A percentile compares a stretch with the other conserved stretches of the same genome.
Conservation (phyloP, 495 filamentous ascomycete genomes). For the Penicillium paxilli region DNA sequence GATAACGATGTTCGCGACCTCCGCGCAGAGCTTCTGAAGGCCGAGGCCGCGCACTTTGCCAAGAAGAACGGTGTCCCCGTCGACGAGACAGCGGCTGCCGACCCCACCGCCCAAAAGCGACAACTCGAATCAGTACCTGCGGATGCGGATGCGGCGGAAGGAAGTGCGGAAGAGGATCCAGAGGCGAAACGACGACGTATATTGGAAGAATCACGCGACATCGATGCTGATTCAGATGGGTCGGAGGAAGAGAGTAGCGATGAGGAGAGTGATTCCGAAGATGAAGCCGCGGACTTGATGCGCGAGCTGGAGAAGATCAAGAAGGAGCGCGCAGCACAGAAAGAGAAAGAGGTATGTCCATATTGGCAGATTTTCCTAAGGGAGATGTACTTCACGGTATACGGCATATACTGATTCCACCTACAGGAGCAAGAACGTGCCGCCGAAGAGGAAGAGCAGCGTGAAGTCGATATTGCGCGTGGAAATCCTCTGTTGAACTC, state of each 20-base stretch:
- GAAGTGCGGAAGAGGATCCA: constrained; percentile 63
- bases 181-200: constrained; percentile 85
- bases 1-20: constrained; percentile 77
- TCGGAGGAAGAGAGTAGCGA: constrained; percentile 70
- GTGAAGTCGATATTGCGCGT: constrained; percentile 84
- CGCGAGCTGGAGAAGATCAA: constrained; percentile 95
- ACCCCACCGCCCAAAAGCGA: constrained; percentile 58
- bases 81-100: constrained; percentile 36
- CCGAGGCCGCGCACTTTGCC: constrained; percentile 84
- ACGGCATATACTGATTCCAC: neutral
- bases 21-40: constrained; percentile 83
- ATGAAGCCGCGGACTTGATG: constrained; percentile 87
- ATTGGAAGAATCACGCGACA: constrained; percentile 82
- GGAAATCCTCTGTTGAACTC: constrained; percentile 91
- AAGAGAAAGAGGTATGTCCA: constrained; percentile 69
- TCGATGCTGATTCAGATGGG: constrained; percentile 85
- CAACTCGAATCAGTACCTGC: constrained; percentile 55
- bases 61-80: constrained; percentile 69
- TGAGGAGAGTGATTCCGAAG: constrained; percentile 76
- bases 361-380: neutral
- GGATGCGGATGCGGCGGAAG: constrained; percentile 30
- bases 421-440: constrained; percentile 70
- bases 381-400: neutral
- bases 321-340: constrained; percentile 80
- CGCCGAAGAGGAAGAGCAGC: constrained; percentile 74